Evolutionary conservation across 2,329 filamentous ascomycete species (phyloP), one percentile per base, ranked within the genome.

Genomic region (Aspergillus latus): DNA sequence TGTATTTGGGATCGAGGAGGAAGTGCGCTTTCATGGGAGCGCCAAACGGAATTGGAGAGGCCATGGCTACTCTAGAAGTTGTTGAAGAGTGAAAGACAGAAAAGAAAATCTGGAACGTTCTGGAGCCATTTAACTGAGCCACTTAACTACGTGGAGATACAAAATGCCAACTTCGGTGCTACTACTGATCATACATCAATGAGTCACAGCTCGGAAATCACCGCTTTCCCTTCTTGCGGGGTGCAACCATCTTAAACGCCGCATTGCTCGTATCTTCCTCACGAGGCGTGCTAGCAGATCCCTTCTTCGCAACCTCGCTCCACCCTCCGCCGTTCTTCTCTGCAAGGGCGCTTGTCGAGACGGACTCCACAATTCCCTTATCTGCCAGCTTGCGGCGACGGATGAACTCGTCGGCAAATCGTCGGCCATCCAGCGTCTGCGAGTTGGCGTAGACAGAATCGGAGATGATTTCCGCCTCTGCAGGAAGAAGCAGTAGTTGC

Each of bases 291-390:
- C 78, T 77, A 48, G 66, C 68, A 49, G 76, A 78, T 26, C 89
- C 88, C 81, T 97, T 97, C 86, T 97, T 97, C 1, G 94, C 94
- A 51, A 99, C 94, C 76, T 97, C 94, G 65, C 83, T 96, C 94
- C 94, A 99, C 16, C 93, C 93, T 54, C 89, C 87, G 28, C 80
- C 77, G 28, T 76, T 78, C 63, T 76, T 78, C 62, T 79, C 78
- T 4, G 68, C 76, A 34, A 78, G 81, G 2, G 84, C 82, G 53
- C 77, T 82, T 36, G 78, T 76, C 49, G 76, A 81, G 47, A 83
- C 80, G 13, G 85, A 81, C 53, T 89, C 88, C 15, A 96, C 81
- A 40, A 97, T 84, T 39, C 94, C 94, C 78, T 92, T 94, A 65
- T 97, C 93, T 0, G 94, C 93, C 1, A 95, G 84, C 80, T 89